Conservation (phyloP, 106 monocot genomes). For the Amphibolis antarctica region DNA sequence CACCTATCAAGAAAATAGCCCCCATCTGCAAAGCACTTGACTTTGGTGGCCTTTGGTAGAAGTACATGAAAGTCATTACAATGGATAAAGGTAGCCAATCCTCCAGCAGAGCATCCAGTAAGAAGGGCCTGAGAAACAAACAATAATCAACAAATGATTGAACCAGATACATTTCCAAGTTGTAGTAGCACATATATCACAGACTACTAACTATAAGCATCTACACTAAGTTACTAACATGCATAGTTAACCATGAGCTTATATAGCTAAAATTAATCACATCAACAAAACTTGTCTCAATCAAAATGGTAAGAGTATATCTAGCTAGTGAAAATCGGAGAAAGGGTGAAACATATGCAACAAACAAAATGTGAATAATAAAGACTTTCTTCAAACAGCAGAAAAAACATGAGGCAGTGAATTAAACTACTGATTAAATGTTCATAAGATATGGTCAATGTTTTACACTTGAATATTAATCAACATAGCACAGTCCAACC, state of each 20-base stretch:
- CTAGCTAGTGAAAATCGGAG: neutral
- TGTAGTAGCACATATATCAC: neutral
- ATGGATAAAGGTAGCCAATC: slow-evolving; percentile 79
- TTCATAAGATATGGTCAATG: too few species aligned
- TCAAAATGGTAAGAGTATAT: neutral
- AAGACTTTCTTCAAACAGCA: too few species aligned
- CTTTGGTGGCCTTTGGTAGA: slow-evolving; percentile 35
- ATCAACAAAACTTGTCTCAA: neutral
- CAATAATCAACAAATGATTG: slow-evolving; percentile 2
- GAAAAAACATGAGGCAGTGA: too few species aligned
- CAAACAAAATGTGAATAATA: too few species aligned
- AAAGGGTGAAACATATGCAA: too few species aligned
- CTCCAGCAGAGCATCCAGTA: slow-evolving; percentile 96
- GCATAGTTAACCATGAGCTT: too few species aligned
- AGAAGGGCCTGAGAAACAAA: slow-evolving; percentile 64
- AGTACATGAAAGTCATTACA: slow-evolving; percentile 64
- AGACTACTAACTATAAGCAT: neutral
- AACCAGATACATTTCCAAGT: neutral
- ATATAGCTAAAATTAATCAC: too few species aligned
- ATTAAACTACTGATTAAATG: too few species aligned
- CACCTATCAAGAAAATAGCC: slow-evolving; percentile 84
- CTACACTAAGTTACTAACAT: too few species aligned
- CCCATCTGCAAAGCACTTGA: slow-evolving; percentile 91
- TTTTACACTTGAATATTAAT: too few species aligned
- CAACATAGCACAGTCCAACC: too few species aligned